A percentile compares a stretch with the other conserved stretches of the same genome.
These are phyloP conservation scores for Castanospermum australe DNA, from an alignment of 306 rosid species.

Conservation along the genomic window DNA sequence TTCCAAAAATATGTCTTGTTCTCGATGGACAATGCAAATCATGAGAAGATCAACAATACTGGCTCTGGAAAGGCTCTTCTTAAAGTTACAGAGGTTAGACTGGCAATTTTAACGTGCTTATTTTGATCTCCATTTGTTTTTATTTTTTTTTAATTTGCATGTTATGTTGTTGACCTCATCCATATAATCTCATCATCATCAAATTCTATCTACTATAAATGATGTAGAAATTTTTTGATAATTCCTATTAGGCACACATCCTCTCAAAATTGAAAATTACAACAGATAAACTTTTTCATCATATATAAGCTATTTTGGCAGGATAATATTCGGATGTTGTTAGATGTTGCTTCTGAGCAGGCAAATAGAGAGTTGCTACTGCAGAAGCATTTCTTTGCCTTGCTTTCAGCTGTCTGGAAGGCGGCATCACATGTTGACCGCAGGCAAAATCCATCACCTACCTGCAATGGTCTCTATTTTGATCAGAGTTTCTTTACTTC, in stretches of 20 bases:
- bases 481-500: conserved; percentile 50
- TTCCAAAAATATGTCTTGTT: conserved; percentile 74
- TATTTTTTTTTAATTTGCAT: conserved; percentile 6
- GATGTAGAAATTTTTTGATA: not conserved
- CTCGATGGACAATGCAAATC: conserved; percentile 60
- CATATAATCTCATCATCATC: conserved; percentile 12
- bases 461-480: conserved; percentile 57
- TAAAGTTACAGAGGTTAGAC: conserved; percentile 86
- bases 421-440: conserved; percentile 42
- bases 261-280: not conserved
- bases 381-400: conserved; percentile 86
- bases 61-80: conserved; percentile 96
- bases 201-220: not conserved
- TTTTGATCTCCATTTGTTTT: not conserved
- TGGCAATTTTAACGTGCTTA: conserved; percentile 15
- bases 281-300: not conserved
- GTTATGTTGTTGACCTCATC: not conserved
- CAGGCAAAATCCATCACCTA: conserved; percentile 38
- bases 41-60: conserved; percentile 63
- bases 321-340: conserved; percentile 78
- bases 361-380: conserved; percentile 74
- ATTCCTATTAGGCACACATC: not conserved
- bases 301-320: conserved; percentile 38
- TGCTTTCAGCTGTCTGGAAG: conserved; percentile 84
- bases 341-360: conserved; percentile 84